phyloP scores from a whole-genome alignment of 2,329 filamentous ascomycete species.

The Hypomyces perniciosus region DNA sequence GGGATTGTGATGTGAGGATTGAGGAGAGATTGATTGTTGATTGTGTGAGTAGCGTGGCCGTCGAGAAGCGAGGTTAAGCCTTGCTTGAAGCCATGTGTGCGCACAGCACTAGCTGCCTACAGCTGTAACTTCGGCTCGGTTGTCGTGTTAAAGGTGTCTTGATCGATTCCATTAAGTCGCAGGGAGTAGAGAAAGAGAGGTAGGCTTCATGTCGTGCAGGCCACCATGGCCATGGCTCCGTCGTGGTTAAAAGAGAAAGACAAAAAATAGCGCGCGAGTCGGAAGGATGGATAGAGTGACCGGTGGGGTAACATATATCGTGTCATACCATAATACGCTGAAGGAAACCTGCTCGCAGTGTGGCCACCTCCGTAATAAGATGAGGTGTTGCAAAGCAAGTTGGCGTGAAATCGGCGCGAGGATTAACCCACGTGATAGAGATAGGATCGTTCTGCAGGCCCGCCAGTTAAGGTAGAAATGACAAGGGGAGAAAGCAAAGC shows the following conservation, averaged over 20 bases:
- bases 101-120: constrained; percentile 8
- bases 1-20: constrained; percentile 20
- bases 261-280: constrained; percentile 2
- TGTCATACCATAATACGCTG: constrained; percentile 4
- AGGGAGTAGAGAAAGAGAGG: neutral
- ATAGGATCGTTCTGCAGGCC: constrained; percentile 7
- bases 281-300: neutral
- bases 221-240: constrained; percentile 5
- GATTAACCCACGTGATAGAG: constrained; percentile 8
- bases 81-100: neutral
- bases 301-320: constrained; percentile 1
- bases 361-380: neutral
- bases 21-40: constrained; percentile 22
- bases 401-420: constrained; percentile 8
- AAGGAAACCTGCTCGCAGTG: constrained; percentile 1
- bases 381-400: constrained; percentile 2
- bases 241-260: neutral
- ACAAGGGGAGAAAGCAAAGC: constrained; percentile 20
- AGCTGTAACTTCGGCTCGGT: constrained; percentile 1
- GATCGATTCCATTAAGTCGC: constrained; percentile 5
- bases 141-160: constrained; percentile 4
- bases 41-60: constrained; percentile 13
- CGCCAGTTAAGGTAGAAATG: constrained; percentile 14
- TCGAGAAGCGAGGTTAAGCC: constrained; percentile 3
- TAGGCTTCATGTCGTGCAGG: constrained; percentile 2